Conservation (phyloP, 1,284 basidiomycete genomes). For the Thecaphora thlaspeos region DNA sequence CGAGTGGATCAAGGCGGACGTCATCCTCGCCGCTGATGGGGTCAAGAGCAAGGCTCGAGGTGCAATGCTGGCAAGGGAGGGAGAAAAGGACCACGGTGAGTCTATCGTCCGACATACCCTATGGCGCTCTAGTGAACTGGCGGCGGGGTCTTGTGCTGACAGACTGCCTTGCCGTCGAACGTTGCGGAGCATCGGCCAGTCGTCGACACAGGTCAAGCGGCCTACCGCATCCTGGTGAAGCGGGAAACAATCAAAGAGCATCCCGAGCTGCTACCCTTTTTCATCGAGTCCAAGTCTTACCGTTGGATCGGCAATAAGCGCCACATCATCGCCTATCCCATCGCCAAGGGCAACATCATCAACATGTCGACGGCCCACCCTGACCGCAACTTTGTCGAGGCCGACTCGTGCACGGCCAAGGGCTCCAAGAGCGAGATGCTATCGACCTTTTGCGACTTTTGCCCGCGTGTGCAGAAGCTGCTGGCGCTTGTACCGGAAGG, state of each 20-base stretch:
- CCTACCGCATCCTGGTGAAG: conserved; percentile 58
- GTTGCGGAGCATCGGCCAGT: conserved; percentile 37
- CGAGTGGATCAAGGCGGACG: conserved; percentile 57
- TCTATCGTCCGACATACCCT: neutral
- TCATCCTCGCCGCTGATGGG: conserved; percentile 58
- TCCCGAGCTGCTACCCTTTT: conserved; percentile 57
- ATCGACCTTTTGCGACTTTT: conserved; percentile 56
- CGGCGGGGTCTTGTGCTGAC: neutral
- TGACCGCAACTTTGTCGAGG: conserved; percentile 55
- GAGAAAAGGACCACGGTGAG: conserved; percentile 48
- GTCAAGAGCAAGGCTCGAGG: conserved; percentile 55
- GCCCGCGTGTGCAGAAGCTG: conserved; percentile 58
- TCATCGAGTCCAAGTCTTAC: conserved; percentile 52
- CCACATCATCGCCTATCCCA: conserved; percentile 59
- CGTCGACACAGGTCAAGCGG: conserved; percentile 59
- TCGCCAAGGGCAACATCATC: conserved; percentile 53
- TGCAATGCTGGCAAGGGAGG: conserved; percentile 52
- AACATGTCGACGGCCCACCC: conserved; percentile 59
- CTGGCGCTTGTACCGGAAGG: conserved; percentile 56
- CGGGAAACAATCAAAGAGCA: conserved; percentile 54
- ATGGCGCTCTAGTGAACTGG: neutral
- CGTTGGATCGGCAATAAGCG: conserved; percentile 59
- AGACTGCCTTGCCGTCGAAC: too few relatives aligned
- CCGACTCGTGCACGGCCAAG: conserved; percentile 55
- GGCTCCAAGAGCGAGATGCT: conserved; percentile 57